Conservation (phyloP, 176 grass and related monocot species). For the Carex cristatella region DNA sequence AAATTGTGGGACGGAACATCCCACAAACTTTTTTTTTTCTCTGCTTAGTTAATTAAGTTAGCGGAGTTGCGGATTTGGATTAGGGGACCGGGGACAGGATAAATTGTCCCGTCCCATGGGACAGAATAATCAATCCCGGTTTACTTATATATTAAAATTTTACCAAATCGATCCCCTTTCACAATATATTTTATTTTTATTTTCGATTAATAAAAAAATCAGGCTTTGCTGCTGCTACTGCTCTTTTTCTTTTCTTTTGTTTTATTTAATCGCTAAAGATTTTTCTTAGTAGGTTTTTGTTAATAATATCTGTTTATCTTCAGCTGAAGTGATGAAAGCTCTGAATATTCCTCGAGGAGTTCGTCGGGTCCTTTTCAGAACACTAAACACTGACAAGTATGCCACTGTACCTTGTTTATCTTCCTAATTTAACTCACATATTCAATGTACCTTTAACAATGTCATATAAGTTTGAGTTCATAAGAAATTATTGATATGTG, state of each 20-base stretch:
- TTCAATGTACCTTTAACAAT: neutral
- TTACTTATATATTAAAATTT: too few species aligned
- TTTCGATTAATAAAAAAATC: too few species aligned
- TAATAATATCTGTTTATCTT: neutral
- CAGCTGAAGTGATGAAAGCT: constrained; percentile 56
- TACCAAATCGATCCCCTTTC: too few species aligned
- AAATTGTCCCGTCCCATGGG: too few species aligned
- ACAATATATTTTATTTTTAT: too few species aligned
- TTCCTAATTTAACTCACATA: neutral
- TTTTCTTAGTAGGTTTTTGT: neutral
- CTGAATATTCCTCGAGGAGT: constrained; percentile 65
- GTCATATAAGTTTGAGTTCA: neutral
- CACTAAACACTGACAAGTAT: constrained; percentile 76
- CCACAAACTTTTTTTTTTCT: too few species aligned
- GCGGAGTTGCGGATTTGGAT: too few species aligned
- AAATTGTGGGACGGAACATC: too few species aligned
- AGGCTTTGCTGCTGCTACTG: neutral
- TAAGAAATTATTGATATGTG: neutral
- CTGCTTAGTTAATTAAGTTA: too few species aligned
- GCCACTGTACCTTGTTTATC: neutral
- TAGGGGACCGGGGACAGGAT: too few species aligned
- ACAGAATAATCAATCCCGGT: too few species aligned
- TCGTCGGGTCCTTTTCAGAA: constrained; percentile 64
- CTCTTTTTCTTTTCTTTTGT: neutral
- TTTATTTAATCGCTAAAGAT: neutral